These are phyloP conservation scores for Hibiscus mutabilis DNA, from an alignment of 345 rosid genomes.

Conservation along the genomic window DNA sequence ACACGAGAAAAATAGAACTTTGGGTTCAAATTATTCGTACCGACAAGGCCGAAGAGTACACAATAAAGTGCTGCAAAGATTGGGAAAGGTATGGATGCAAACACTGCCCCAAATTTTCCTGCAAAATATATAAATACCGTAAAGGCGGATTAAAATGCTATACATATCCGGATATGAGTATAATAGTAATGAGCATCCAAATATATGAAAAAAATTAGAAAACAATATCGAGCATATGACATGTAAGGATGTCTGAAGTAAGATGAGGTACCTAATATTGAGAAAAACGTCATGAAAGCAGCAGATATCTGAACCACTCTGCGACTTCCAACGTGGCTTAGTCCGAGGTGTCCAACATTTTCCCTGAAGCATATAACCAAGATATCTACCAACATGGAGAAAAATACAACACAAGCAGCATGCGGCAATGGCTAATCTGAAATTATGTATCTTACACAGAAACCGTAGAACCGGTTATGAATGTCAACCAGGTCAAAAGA, in stretches of 20 bases:
- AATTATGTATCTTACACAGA: constrained; percentile 52
- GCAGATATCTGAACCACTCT: constrained; percentile 90
- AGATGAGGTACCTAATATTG: constrained; percentile 16
- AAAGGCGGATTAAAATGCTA: neutral
- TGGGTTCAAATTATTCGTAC: constrained; percentile 23
- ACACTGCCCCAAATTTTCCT: constrained; percentile 97
- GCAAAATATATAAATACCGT: constrained; percentile 17
- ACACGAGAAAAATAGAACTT: neutral
- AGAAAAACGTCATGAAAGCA: constrained; percentile 95
- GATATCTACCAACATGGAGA: neutral
- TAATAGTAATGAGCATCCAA: neutral
- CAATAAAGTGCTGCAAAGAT: constrained; percentile 85
- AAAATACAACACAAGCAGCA: neutral
- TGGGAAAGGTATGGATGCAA: constrained; percentile 91
- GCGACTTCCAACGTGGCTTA: constrained; percentile 90
- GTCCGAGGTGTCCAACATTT: constrained; percentile 84
- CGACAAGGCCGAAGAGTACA: constrained; percentile 78
- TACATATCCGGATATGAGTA: no score
- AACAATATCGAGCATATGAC: neutral
- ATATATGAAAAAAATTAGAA: neutral
- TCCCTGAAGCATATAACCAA: constrained; percentile 43
- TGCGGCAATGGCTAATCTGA: neutral
- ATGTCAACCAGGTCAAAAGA: no score
- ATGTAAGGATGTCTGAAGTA: neutral
- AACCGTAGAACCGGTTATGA: constrained; percentile 58